Conservation (phyloP, 164 flowering plant species). For the Annona cherimola region DNA sequence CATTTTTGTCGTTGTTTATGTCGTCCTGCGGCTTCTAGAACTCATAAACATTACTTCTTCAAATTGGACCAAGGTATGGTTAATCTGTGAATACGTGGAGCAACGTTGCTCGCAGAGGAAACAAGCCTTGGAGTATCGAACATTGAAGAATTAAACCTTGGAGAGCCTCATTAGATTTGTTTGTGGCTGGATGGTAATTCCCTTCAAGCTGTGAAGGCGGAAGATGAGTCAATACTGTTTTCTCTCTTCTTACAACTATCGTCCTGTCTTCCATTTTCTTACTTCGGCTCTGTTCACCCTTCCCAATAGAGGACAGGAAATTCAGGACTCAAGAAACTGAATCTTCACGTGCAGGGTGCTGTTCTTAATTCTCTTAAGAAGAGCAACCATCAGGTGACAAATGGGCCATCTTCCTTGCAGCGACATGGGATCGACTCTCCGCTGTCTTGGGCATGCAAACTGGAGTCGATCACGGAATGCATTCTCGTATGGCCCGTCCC, state of each 20-base stretch:
- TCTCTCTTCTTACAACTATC: background rate
- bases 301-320: background rate
- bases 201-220: background rate
- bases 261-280: background rate
- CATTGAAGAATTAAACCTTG: no score
- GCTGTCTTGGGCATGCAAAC: background rate
- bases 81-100: background rate
- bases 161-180: background rate
- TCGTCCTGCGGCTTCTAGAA: background rate
- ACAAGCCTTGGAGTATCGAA: background rate
- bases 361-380: background rate
- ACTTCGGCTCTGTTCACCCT: background rate
- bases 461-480: background rate
- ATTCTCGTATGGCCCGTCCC: conserved; percentile 1
- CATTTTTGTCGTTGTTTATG: no score
- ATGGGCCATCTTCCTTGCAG: conserved; percentile 1
- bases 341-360: background rate
- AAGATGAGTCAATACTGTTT: background rate
- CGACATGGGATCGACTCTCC: background rate
- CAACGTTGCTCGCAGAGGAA: background rate
- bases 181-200: background rate
- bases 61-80: background rate
- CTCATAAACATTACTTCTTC: background rate
- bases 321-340: no score
- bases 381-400: background rate